Conservation (phyloP, 257 asterid genomes). For the Paulownia fortunei region DNA sequence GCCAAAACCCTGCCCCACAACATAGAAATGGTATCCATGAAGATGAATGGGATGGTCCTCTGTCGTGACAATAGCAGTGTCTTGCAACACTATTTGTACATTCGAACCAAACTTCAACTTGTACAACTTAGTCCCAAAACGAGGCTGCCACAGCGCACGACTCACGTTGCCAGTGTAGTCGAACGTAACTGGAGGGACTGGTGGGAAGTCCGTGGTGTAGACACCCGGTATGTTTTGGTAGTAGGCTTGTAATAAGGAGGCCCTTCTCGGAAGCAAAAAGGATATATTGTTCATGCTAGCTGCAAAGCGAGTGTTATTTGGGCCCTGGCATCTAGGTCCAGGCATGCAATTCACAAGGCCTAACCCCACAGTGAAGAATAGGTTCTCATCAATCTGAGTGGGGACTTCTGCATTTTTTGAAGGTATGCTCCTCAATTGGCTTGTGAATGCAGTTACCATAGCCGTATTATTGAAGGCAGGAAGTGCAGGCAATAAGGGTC, state of each 20-base stretch:
- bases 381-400: conserved; percentile 47
- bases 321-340: conserved; percentile 71
- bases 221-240: conserved; percentile 59
- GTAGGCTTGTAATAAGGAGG: conserved; percentile 62
- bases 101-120: conserved; percentile 52
- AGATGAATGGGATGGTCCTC: conserved; percentile 75
- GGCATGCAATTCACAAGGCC: conserved; percentile 64
- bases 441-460: conserved; percentile 55
- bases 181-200: conserved; percentile 55
- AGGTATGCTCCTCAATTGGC: conserved; percentile 50
- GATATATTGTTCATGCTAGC: conserved; percentile 74
- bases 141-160: conserved; percentile 62
- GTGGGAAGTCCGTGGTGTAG: conserved; percentile 62
- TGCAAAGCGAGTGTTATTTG: conserved; percentile 60
- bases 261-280: conserved; percentile 49
- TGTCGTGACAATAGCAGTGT: conserved; percentile 61
- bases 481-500: conserved; percentile 55
- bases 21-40: conserved; percentile 71
- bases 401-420: conserved; percentile 42
- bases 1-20: conserved; percentile 72
- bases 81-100: conserved; percentile 68
- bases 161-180: conserved; percentile 65
- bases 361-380: conserved; percentile 68
- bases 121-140: conserved; percentile 55
- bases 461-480: conserved; percentile 61